Evolutionary conservation across 805 yeast genomes (phyloP).

Genomic region (Metschnikowia cubensis): DNA sequence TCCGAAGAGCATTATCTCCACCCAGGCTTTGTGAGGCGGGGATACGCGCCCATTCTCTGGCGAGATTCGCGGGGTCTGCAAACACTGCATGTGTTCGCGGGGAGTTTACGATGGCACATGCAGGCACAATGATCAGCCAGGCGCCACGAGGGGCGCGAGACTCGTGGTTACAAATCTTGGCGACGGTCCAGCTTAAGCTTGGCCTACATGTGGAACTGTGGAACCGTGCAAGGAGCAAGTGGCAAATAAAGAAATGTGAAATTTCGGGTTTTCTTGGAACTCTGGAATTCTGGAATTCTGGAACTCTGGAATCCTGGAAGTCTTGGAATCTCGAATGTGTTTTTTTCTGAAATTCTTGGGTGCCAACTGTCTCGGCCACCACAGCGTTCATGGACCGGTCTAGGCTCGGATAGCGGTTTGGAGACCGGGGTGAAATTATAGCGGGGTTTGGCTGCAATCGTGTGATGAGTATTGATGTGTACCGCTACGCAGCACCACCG

Average conservation of each 20-base stretch:
- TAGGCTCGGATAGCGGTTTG: neutral
- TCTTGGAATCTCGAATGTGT: too few relatives aligned
- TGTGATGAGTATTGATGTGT: neutral
- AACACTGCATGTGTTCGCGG: slow-evolving; percentile 3
- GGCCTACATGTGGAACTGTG: neutral
- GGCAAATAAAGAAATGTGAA: too few relatives aligned
- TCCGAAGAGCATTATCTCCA: too few relatives aligned
- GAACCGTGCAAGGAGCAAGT: too few relatives aligned
- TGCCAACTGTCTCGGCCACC: too few relatives aligned
- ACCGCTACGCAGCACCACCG: neutral
- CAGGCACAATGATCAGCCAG: neutral
- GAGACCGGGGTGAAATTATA: too few relatives aligned
- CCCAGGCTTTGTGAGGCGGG: neutral
- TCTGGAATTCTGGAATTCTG: too few relatives aligned
- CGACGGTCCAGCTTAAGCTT: neutral
- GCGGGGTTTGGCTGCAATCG: neutral
- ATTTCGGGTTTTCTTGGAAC: too few relatives aligned
- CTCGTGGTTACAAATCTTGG: neutral
- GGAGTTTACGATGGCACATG: slow-evolving; percentile 1
- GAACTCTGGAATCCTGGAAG: too few relatives aligned
- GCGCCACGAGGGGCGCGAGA: neutral
- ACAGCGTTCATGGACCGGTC: neutral
- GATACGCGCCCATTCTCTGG: neutral
- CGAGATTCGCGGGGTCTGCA: neutral
- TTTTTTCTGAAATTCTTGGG: too few relatives aligned